phyloP scores from a whole-genome alignment of 2,329 filamentous ascomycete species.

The Arthrobotrys pseudoclavata region DNA sequence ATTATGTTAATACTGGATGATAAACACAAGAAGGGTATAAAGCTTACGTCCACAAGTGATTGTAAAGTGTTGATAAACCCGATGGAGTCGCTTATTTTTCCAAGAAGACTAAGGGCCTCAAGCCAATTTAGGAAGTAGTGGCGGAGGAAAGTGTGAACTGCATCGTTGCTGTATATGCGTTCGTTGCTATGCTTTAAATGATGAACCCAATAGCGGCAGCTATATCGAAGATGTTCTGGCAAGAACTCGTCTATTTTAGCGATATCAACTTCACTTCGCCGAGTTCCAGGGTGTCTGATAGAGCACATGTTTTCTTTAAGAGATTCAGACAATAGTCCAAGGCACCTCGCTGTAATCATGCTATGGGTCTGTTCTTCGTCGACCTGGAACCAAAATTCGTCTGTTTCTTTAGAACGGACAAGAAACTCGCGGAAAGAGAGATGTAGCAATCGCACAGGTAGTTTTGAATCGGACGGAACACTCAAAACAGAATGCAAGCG shows the following conservation, averaged over 20 bases:
- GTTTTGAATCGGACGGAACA: not conserved
- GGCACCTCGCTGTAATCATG: not conserved
- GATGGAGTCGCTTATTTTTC: constrained; percentile 61
- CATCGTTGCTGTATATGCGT: constrained; percentile 63
- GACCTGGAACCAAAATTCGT: not conserved
- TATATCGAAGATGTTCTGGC: constrained; percentile 65
- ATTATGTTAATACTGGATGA: not conserved
- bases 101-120: constrained; percentile 65
- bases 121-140: constrained; percentile 66
- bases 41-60: constrained; percentile 8
- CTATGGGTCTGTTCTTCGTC: not conserved
- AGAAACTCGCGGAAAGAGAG: constrained; percentile 30
- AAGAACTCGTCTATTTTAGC: constrained; percentile 62
- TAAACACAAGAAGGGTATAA: not conserved
- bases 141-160: constrained; percentile 64
- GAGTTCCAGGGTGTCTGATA: constrained; percentile 51
- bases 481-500: constrained; percentile 4
- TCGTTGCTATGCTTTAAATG: constrained; percentile 63
- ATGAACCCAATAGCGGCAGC: constrained; percentile 65
- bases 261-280: constrained; percentile 59
- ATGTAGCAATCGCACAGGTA: constrained; percentile 23
- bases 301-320: constrained; percentile 64
- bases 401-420: not conserved
- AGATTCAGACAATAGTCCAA: not conserved
- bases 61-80: constrained; percentile 32